Conservation (phyloP, 306 rosid species). For the Delonix regia region DNA sequence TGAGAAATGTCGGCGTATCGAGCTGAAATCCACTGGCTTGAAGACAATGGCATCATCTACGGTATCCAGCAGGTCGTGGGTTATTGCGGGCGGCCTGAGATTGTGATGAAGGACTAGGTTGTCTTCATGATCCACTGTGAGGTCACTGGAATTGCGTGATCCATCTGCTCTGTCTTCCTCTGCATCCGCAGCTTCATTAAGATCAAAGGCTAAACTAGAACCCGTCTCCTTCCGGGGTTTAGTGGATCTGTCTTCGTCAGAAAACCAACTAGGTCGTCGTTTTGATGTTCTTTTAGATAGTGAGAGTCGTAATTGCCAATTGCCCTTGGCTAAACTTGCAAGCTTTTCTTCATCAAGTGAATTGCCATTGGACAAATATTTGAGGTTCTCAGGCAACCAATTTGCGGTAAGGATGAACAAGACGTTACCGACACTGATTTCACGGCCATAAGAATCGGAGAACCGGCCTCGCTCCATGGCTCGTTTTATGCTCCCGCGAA, state of each 20-base stretch:
- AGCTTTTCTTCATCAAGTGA: conserved; percentile 67
- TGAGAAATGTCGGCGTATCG: conserved; percentile 53
- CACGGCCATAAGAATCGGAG: conserved; percentile 86
- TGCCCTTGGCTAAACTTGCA: conserved; percentile 50
- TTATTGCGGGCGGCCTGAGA: conserved; percentile 32
- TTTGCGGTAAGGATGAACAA: conserved; percentile 81
- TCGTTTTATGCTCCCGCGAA: conserved; percentile 70
- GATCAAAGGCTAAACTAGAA: conserved; percentile 70
- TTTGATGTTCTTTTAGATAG: conserved; percentile 58
- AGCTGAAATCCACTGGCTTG: conserved; percentile 68
- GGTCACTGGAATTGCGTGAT: conserved; percentile 87
- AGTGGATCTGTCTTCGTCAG: conserved; percentile 57
- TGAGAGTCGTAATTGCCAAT: conserved; percentile 79
- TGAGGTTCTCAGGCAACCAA: conserved; percentile 80
- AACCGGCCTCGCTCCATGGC: conserved; percentile 93
- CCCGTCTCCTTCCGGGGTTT: conserved; percentile 61
- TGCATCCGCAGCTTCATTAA: conserved; percentile 71
- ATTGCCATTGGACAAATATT: conserved; percentile 52
- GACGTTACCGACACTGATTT: conserved; percentile 79
- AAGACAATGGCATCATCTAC: conserved; percentile 80
- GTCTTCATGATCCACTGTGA: conserved; percentile 75
- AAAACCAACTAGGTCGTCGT: conserved; percentile 71
- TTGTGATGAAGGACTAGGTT: conserved; percentile 55
- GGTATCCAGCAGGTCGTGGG: conserved; percentile 61
- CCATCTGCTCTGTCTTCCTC: conserved; percentile 80